Percentiles rank a stretch among this genome's conserved stretches.
phyloP scores from a whole-genome alignment of 2,329 filamentous ascomycete genomes.

The Sodiomyces alkalinus region DNA sequence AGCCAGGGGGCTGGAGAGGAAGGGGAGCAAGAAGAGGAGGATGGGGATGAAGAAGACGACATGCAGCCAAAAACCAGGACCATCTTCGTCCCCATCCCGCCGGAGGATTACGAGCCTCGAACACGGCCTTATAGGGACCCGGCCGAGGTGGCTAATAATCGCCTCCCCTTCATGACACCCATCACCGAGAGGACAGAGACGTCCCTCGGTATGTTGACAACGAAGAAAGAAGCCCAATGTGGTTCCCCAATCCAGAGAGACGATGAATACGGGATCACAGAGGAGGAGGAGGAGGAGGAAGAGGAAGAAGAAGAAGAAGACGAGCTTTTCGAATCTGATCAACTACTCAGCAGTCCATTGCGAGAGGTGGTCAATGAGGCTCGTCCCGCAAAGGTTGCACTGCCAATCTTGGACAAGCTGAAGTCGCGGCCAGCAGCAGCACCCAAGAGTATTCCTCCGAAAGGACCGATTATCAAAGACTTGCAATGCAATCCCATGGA shows the following conservation, averaged over 20 bases:
- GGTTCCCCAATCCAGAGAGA: constrained; percentile 10
- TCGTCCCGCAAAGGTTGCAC: constrained; percentile 30
- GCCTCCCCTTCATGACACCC: constrained; percentile 94
- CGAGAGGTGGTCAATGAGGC: constrained; percentile 44
- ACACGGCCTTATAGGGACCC: constrained; percentile 70
- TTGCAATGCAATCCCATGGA: constrained; percentile 80
- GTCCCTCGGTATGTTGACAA: constrained; percentile 39
- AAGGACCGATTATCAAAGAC: constrained; percentile 67
- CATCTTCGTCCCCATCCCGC: constrained; percentile 64
- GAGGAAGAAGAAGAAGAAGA: constrained; percentile 16
- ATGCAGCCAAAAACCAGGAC: constrained; percentile 41
- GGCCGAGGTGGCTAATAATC: constrained; percentile 68
- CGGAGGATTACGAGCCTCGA: constrained; percentile 74
- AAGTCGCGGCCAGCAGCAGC: constrained; percentile 24
- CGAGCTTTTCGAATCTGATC: constrained; percentile 20
- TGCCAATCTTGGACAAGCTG: constrained; percentile 32
- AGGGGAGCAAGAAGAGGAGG: constrained; percentile 17
- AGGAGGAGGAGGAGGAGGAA: constrained; percentile 14
- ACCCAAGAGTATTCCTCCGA: constrained; percentile 28
- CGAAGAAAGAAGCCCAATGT: constrained; percentile 7
- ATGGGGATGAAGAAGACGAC: constrained; percentile 15
- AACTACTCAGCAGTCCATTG: constrained; percentile 63
- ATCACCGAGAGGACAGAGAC: constrained; percentile 93
- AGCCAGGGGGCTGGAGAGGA: constrained; percentile 13
- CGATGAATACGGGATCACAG: too few species aligned